Evolutionary conservation across 768 basidiomycete species (phyloP), one percentile per base, ranked within the genome.

Genomic region (Pholiota molesta): DNA sequence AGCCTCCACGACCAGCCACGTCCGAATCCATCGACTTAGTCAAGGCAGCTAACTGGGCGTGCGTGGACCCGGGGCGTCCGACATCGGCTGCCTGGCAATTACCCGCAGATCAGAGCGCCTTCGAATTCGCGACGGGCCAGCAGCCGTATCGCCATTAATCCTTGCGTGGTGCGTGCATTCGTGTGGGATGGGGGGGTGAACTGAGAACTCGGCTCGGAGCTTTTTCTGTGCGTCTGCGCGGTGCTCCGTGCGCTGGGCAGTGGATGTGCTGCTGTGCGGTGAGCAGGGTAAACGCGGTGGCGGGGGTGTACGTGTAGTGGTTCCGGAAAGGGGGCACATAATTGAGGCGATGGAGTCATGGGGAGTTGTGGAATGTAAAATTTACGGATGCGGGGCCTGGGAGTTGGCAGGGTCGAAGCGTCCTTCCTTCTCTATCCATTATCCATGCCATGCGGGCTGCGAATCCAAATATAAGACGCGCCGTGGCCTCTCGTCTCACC

Each of bases 391-490:
- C 9, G 23, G 19, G 47, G 19, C 47, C 4, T 49, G 47, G 47
- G 47, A 49, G 28, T 49, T 5, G 35, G 5, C 47, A 49, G 47
- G 44, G 47, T 26, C 47, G 47, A 13, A 23, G 49, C 35, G 26
- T 2, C 26, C 35, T 51, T 39, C 42, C 28, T 26, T 10, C 29
- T 11, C 21, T 29, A 28, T 17, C 31, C 26, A 40, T 26, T 26
- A 26, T 26, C 26, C 49, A 49, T 17, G 26, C 23, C 33, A 58
- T 58, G 57, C 57, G 16, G 45, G 57, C 21, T 47, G 21, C 23
- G 47, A 49, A 49, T 49, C 42, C 52, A 33, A 60, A 37, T 64
- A 65, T 67, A 67, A 67, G 66, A 65, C 66, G 66, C 63, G 57
- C 40, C 55, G 19, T 35, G 35, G 45, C 52, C 37, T 44, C 42